These are phyloP conservation scores for Cinnamomum micranthum DNA, from an alignment of 164 flowering plant genomes.

Conservation along the genomic window DNA sequence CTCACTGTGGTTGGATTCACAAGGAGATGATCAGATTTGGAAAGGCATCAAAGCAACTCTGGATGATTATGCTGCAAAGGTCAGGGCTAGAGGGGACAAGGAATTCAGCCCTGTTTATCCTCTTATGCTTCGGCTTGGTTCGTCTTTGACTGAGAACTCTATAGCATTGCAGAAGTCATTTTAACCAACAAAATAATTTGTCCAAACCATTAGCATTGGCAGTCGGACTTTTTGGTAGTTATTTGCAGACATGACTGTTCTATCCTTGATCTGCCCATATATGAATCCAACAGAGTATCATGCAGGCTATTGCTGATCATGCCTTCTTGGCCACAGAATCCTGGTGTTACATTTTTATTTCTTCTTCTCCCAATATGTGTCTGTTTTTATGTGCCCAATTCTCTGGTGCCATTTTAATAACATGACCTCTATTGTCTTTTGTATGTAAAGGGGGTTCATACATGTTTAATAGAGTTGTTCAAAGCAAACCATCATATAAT, in stretches of 20 bases:
- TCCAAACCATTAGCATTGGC: not conserved
- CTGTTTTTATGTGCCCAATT: not conserved
- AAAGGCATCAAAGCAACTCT: slow-evolving; percentile 92
- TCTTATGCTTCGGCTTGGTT: slow-evolving; percentile 78
- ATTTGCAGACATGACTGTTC: not conserved
- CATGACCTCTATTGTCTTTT: not conserved
- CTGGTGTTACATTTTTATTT: not conserved
- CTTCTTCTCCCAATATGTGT: not conserved
- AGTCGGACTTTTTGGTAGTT: not conserved
- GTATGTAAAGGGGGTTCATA: not conserved
- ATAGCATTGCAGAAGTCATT: slow-evolving; percentile 14
- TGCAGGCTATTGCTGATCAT: not conserved
- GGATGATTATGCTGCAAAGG: slow-evolving; percentile 85
- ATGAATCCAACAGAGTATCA: not conserved
- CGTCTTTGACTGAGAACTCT: slow-evolving; percentile 54
- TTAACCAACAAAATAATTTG: not conserved
- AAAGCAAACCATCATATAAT: not conserved
- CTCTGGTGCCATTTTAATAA: not conserved
- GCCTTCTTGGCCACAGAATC: not conserved
- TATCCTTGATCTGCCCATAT: not conserved
- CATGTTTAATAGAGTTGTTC: not conserved
- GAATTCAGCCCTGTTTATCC: slow-evolving; percentile 92
- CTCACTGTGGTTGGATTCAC: slow-evolving; percentile 89
- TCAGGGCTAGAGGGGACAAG: slow-evolving; percentile 86
- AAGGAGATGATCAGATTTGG: slow-evolving; percentile 95